phyloP scores from a whole-genome alignment of 75 land plant genomes.

The Isoetes taiwanensis region DNA sequence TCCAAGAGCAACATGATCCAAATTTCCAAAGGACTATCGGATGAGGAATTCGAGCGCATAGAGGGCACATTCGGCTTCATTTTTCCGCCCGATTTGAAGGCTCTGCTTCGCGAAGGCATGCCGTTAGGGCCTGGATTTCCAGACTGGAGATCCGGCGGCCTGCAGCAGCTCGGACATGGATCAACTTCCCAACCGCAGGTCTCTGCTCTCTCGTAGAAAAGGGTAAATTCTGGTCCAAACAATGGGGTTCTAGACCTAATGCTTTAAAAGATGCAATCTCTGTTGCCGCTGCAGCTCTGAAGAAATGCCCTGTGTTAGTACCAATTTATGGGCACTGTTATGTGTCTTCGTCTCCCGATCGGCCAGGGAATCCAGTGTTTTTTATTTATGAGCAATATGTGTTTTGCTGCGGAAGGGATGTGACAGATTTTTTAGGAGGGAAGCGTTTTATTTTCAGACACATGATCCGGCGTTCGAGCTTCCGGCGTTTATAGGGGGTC shows the following conservation, averaged over 20 bases:
- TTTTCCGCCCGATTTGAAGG: conserved; percentile 86
- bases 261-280: conserved; percentile 44
- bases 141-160: conserved; percentile 57
- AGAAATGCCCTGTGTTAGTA: conserved; percentile 42
- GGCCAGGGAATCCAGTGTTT: conserved; percentile 81
- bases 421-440: conserved; percentile 71
- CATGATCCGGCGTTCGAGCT: conserved; percentile 2
- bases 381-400: conserved; percentile 45
- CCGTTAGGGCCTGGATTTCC: conserved; percentile 88
- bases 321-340: conserved; percentile 72
- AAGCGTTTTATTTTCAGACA: conserved; percentile 14
- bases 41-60: conserved; percentile 50
- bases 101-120: conserved; percentile 52
- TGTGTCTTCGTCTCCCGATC: conserved; percentile 48
- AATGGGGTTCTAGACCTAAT: conserved; percentile 60
- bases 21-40: conserved; percentile 59
- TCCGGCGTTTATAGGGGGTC: neutral
- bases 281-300: conserved; percentile 40
- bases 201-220: conserved; percentile 44
- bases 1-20: no score
- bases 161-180: conserved; percentile 38
- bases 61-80: conserved; percentile 73
- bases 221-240: conserved; percentile 52
- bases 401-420: conserved; percentile 54
- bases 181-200: conserved; percentile 57